phyloP scores from a whole-genome alignment of 768 basidiomycete species.

The Tricholoma matsutake region DNA sequence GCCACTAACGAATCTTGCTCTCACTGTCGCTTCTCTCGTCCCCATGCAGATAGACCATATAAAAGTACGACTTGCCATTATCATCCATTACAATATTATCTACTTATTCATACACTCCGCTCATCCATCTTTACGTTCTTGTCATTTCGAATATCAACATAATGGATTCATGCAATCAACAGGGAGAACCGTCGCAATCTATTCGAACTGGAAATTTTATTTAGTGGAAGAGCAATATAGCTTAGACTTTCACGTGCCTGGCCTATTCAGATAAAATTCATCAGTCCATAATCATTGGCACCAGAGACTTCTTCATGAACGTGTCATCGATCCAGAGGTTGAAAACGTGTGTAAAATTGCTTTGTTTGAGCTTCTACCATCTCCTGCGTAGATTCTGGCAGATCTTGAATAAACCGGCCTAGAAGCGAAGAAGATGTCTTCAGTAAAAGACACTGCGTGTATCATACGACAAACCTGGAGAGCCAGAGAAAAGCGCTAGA shows the following conservation, averaged over 20 bases:
- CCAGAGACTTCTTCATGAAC: background rate
- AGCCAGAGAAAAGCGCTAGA: conserved; percentile 79
- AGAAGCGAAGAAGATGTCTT: conserved; percentile 1
- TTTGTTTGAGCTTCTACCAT: conserved; percentile 85
- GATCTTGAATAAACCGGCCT: conserved; percentile 81
- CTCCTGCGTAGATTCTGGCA: conserved; percentile 94
- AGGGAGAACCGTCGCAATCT: too few relatives aligned
- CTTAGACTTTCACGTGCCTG: too few relatives aligned
- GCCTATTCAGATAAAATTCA: too few relatives aligned
- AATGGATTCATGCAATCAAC: background rate
- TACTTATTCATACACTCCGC: background rate
- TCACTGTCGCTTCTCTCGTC: background rate
- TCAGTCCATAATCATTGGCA: too few relatives aligned
- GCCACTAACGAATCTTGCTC: too few relatives aligned
- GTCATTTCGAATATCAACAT: background rate
- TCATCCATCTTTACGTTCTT: background rate
- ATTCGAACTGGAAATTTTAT: too few relatives aligned
- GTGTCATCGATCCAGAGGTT: conserved; percentile 44
- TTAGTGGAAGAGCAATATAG: too few relatives aligned
- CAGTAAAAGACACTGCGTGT: background rate
- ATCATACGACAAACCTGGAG: conserved; percentile 62
- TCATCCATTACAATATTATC: conserved; percentile 10
- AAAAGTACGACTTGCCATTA: conserved; percentile 1
- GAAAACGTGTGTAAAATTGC: conserved; percentile 81
- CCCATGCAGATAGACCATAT: background rate